Base-by-base conservation (phyloP, 2,329 filamentous ascomycete species). In the Cladobotryum mycophilum region DNA sequence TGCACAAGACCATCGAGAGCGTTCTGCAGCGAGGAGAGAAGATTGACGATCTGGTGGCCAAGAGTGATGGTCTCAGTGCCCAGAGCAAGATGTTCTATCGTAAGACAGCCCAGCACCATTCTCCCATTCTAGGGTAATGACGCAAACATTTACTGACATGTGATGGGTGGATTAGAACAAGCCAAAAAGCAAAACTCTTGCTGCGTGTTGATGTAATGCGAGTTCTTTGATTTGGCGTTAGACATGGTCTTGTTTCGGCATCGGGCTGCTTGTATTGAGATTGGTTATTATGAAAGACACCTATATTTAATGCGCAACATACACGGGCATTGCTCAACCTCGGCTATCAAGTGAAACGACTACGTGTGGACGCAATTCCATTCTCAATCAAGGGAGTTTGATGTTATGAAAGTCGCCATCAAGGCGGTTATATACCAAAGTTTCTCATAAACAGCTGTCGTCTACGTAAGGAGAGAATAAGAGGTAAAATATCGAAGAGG, bases 81-180 rank as follows among this genome's bases (percentile, higher is more conserved):
- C 88, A 93, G 76, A 96, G 89, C 74, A 97, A 96, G 80, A 92
- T 95, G 86, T 99, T 99, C 70, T 97, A 97, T 70, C 89, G 86
- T 86, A 70, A 15, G 51, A 8, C 14, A 20, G 1, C 4, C 5
- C 14, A 20, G 1, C 4, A 1, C 30, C 6, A 15, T 12, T 20
- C 22, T 20, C 22, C 15, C 5, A 15, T 40, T 41, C 17, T 12
- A n/a, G 25, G 5, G 8, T n/a, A 18, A 18, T 34, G 22, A 45
- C 6, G 33, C 14, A 14, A 3, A 9, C 8, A 8, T 17, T 22
- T 14, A 42, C 51, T 59, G 41, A 57, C 53, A 11, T 15, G 1
- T 48, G 45, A 52, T 5, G 20, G 20, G 20, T n/a, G n/a, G 33
- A 14, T 15, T 48, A 79, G 76, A 74, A 68, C 72, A 85, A 76